Base-by-base conservation (phyloP, 176 grass and related monocot genomes). In the Ananas comosus region DNA sequence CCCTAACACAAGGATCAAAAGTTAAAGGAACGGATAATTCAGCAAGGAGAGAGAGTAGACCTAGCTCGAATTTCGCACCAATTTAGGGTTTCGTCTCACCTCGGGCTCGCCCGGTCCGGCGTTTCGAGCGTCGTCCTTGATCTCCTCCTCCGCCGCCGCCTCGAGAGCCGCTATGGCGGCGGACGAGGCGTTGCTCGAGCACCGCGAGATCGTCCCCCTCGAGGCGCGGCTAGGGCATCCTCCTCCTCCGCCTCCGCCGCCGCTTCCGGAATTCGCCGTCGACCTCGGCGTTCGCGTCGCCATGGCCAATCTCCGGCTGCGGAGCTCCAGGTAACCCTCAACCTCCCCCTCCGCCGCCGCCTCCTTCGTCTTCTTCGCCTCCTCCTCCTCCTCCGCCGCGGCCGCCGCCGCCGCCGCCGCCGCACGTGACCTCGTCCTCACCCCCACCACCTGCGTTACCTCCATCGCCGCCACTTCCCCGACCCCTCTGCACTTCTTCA, bases 291-390 rank as follows among this genome's bases (percentile, higher is more conserved):
- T 51, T 51, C 74, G 16, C 12, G 16, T 25, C 12, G 64, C 29
- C 73, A 76, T 76, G 49, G 66, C 73, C 49, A 76, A 25, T 1
- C 51, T 64, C 12, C 74, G 64, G 33, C 74, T 77, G 12, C 74
- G 65, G n/a, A 77, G 65, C 65, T 61, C 51, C 14, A 77, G 51
- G 51, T 69, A 69, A 12, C 23, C 28, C 11, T 68, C 17, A 7
- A 65, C 21, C 18, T 17, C n/a, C 51, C 21, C 65, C 56, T 14
- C 53, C 52, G 29, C 29, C 11, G 29, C 65, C 9, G 51, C 24
- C 28, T 3, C 48, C 52, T 33, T 57, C 33, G 22, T 17, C 74
- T 64, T 77, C 28, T 7, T 68, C 29, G 25, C 74, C n/a, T 65
- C 74, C 29, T 25, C 74, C n/a, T 65, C 74, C 12, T 51, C 72